Evolutionary conservation across 1,284 basidiomycete genomes (phyloP).

Genomic region (Macrocystidia cucumis): DNA sequence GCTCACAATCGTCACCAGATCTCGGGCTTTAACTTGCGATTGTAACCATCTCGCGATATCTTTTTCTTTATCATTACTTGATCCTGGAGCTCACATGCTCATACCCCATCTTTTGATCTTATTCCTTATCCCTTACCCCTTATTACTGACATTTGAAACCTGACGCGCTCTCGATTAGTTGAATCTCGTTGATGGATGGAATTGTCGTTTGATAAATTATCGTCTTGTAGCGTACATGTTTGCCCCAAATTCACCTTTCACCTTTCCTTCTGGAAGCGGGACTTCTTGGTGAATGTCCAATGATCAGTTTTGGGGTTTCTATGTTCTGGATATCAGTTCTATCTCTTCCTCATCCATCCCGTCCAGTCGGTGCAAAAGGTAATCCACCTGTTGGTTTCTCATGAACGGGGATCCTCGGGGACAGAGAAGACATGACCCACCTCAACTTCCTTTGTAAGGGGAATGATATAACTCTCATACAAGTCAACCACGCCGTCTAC

Average conservation of each 20-base stretch:
- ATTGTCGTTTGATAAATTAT: too few relatives aligned
- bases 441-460: slow-evolving; percentile 97
- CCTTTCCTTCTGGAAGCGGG: too few relatives aligned
- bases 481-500: slow-evolving; percentile 88
- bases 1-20: neutral
- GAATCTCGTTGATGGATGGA: too few relatives aligned
- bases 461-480: slow-evolving; percentile 94
- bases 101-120: neutral
- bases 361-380: slow-evolving; percentile 79
- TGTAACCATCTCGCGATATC: neutral
- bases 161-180: too few relatives aligned
- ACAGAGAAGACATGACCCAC: slow-evolving; percentile 42
- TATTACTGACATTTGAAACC: too few relatives aligned
- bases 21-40: too few relatives aligned
- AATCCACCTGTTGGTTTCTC: slow-evolving; percentile 96
- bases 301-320: too few relatives aligned
- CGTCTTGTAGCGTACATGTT: too few relatives aligned
- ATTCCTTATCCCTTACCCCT: neutral
- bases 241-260: too few relatives aligned
- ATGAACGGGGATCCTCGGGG: too few relatives aligned
- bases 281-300: too few relatives aligned
- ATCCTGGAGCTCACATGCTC: neutral
- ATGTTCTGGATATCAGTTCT: slow-evolving; percentile 55
- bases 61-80: neutral
- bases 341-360: slow-evolving; percentile 77